Base-by-base conservation (phyloP, 805 yeast genomes). In the Yarrowia sp. region DNA sequence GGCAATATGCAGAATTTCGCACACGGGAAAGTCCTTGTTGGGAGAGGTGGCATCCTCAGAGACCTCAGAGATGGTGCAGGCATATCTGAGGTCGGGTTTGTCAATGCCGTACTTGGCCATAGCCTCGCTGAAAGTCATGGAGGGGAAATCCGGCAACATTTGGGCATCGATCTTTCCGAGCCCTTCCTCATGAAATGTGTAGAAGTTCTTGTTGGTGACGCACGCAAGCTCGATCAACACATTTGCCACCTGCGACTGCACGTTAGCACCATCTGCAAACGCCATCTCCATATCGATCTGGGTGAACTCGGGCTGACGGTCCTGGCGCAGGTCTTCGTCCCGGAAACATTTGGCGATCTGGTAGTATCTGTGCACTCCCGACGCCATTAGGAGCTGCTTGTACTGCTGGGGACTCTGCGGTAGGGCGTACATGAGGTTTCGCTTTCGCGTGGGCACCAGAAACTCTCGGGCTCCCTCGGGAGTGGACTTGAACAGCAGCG, bases 401-500 rank as follows among this genome's bases (percentile, higher is more conserved):
- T 93, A 94, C 71, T 94, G 99, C 71, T 94, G 99, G 0, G 99
- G 99, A n/a, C 97, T 90, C 72, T 94, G 99, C 0, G 98, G 97
- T 25, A 94, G 77, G 0, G 99, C 97, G 72, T 93, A 94, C 72
- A 88, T 87, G 18, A 77, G 74, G 2, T 74, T 73, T 1, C 75
- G 70, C n/a, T 80, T 75, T 66, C n/a, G n/a, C n/a, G n/a, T n/a
- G n/a, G n/a, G n/a, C n/a, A 94, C 97, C 51, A 94, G 74, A 71
- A 93, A 94, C 73, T 94, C 99, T n/a, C n/a, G n/a, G n/a, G 99
- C 99, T n/a, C 99, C 99, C 73, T 94, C 99, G 0, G 99, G 99
- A 0, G 99, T 94, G 1, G 97, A 88, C 70, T 94, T 92, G 79
- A 94, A 94, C 27, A 94, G 75, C 6, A 93, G 72, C 1, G 99